Evolutionary conservation across 2,329 filamentous ascomycete species (phyloP).

Genomic region (Penicillium sp.): DNA sequence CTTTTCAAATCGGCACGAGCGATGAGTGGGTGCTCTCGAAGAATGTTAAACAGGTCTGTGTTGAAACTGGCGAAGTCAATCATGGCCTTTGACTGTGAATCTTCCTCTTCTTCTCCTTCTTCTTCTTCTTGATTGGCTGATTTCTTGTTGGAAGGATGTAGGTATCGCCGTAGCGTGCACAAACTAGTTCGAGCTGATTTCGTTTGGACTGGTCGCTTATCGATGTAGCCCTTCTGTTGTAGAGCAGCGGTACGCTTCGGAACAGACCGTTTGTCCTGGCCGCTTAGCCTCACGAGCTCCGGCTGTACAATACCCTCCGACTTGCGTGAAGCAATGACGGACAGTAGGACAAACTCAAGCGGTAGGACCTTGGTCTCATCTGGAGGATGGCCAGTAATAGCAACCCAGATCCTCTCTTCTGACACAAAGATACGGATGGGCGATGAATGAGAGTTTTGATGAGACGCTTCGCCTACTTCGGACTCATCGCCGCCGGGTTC

Average conservation of each 20-base stretch:
- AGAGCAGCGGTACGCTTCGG: constrained; percentile 58
- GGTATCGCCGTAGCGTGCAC: constrained; percentile 53
- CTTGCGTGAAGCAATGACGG: constrained; percentile 56
- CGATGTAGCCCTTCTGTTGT: constrained; percentile 58
- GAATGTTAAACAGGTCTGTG: constrained; percentile 46
- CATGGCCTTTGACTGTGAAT: constrained; percentile 21
- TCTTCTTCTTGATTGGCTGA: constrained; percentile 12
- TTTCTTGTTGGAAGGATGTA: constrained; percentile 15
- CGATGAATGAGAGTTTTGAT: constrained; percentile 1
- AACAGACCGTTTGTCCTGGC: constrained; percentile 63
- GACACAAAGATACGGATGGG: constrained; percentile 48
- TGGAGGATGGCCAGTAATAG: constrained; percentile 57
- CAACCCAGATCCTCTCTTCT: constrained; percentile 56
- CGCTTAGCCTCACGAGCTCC: constrained; percentile 52
- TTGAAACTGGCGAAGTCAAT: constrained; percentile 52
- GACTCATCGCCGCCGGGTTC: background rate
- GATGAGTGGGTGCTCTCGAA: constrained; percentile 52
- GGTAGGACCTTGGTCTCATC: constrained; percentile 53
- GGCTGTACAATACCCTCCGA: constrained; percentile 56
- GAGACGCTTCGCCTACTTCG: background rate
- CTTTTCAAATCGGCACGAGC: constrained; percentile 52
- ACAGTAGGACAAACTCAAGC: constrained; percentile 56
- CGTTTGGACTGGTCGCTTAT: constrained; percentile 51
- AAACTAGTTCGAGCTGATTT: constrained; percentile 54
- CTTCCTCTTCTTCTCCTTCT: constrained; percentile 2